Conservation (phyloP, 805 yeast genomes). For the Ogataea nakhonphanomensis region DNA sequence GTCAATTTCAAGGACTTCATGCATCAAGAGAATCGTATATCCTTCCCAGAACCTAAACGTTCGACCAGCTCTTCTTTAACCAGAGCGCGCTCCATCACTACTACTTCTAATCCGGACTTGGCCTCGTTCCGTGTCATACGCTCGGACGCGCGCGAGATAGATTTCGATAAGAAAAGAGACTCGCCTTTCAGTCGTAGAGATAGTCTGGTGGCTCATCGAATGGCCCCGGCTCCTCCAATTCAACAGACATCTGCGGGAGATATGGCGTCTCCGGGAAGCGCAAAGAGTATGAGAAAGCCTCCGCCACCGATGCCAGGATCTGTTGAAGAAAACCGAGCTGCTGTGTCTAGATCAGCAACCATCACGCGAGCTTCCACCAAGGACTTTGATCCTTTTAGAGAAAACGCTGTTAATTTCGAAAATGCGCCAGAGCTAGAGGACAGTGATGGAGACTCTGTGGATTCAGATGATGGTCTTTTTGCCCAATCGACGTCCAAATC, state of each 20-base stretch:
- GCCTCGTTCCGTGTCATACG: slow-evolving; percentile 65
- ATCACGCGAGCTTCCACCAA: slow-evolving; percentile 16
- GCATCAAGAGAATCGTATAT: slow-evolving; percentile 2
- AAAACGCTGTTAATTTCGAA: slow-evolving; percentile 71
- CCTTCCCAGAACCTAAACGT: slow-evolving; percentile 11
- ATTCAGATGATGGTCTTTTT: slow-evolving; percentile 57
- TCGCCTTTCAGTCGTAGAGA: slow-evolving; percentile 59
- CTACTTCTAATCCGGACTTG: slow-evolving; percentile 21
- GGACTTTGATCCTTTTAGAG: slow-evolving; percentile 54
- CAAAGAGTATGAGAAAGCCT: slow-evolving; percentile 21
- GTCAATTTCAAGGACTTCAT: slow-evolving; percentile 51
- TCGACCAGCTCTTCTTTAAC: slow-evolving; percentile 25
- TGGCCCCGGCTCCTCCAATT: slow-evolving; percentile 59
- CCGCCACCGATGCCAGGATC: slow-evolving; percentile 24
- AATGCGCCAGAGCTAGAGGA: slow-evolving; percentile 56
- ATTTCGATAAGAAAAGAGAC: slow-evolving; percentile 73
- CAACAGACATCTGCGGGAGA: slow-evolving; percentile 9
- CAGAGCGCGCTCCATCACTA: slow-evolving; percentile 30
- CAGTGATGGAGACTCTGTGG: slow-evolving; percentile 36
- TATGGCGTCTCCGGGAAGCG: slow-evolving; percentile 1
- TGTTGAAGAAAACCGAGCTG: slow-evolving; percentile 2
- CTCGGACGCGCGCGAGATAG: slow-evolving; percentile 66
- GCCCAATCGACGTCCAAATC: slow-evolving; percentile 42
- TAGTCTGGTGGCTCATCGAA: slow-evolving; percentile 63
- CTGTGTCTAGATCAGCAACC: slow-evolving; percentile 14